Evolutionary conservation across 2,329 filamentous ascomycete genomes (phyloP).

Genomic region (Nigrospora oryzae): DNA sequence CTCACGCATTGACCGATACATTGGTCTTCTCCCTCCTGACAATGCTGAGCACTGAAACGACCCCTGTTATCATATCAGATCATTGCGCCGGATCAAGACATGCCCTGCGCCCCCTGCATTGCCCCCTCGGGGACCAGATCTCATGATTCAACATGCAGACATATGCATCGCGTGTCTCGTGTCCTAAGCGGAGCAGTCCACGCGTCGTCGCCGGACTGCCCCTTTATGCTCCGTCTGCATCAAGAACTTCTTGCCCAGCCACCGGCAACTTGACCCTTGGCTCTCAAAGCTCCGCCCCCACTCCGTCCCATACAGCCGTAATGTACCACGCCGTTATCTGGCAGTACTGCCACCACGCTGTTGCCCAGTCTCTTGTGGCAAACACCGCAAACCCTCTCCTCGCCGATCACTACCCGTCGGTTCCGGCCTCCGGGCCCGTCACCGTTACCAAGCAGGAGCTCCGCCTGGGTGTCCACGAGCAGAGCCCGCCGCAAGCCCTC

Average conservation of each 20-base stretch:
- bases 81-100: too few species aligned
- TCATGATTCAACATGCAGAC: too few species aligned
- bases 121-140: too few species aligned
- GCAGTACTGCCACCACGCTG: slow-evolving; percentile 83
- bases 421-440: slow-evolving; percentile 38
- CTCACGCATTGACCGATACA: neutral
- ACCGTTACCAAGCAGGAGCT: slow-evolving; percentile 65
- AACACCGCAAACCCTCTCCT: slow-evolving; percentile 83
- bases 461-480: slow-evolving; percentile 67
- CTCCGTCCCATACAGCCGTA: slow-evolving; percentile 61
- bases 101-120: too few species aligned
- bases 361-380: slow-evolving; percentile 90
- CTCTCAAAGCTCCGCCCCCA: slow-evolving; percentile 23
- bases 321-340: slow-evolving; percentile 75
- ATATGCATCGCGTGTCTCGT: too few species aligned
- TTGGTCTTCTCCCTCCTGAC: neutral
- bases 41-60: neutral
- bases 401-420: slow-evolving; percentile 68
- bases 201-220: neutral
- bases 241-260: slow-evolving; percentile 16
- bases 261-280: slow-evolving; percentile 14
- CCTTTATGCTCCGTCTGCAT: neutral
- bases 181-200: neutral
- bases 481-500: slow-evolving; percentile 70
- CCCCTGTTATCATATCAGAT: too few species aligned